Evolutionary conservation across 2,329 filamentous ascomycete genomes (phyloP), one percentile per base, ranked within the genome.

Genomic region (Colletotrichum tabaci): DNA sequence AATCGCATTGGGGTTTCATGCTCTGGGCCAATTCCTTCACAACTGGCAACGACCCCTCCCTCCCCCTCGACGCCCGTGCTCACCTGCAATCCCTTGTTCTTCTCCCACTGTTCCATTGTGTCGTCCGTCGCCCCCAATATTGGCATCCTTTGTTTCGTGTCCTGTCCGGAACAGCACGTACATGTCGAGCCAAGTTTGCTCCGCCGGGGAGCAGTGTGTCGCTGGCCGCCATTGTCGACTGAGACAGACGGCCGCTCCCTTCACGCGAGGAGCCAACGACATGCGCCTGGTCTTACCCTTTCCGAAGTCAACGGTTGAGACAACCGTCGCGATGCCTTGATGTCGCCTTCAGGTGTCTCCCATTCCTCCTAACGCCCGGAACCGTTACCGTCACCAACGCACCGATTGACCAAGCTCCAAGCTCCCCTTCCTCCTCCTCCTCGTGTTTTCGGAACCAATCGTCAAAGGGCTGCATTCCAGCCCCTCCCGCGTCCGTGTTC

Each of bases 1-100:
- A 56, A 47, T 67, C 58, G 58, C 69, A 69, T 60, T 68, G 53
- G 58, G 47, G 69, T 69, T 72, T 72, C 65, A 72, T 69, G 58
- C 69, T 68, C 40, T 52, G 52, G 35, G 21, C 42, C 35, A n/a
- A 46, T 71, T 52, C 61, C 68, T 71, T 44, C 49, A 61, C 46
- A 38, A 38, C 35, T 38, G 35, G 35, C 10, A 47, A 35, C 42
- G 15, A 23, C 26, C 30, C 30, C 30, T 35, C 30, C 30, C 5
- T 30, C 8, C 30, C 30, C 57, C 62, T 70, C 58, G 58, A 44
- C 52, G 42, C 26, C 65, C 52, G 65, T 72, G 69, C 69, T 69
- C 60, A 56, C 65, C 58, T 58, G 65, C 60, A 71, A 63, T 55
- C 40, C 23, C 26, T 64, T 64, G 53, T 40, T 56, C 18, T 23